Conservation (phyloP, 306 rosid species). For the Lithocarpus polystachyus region DNA sequence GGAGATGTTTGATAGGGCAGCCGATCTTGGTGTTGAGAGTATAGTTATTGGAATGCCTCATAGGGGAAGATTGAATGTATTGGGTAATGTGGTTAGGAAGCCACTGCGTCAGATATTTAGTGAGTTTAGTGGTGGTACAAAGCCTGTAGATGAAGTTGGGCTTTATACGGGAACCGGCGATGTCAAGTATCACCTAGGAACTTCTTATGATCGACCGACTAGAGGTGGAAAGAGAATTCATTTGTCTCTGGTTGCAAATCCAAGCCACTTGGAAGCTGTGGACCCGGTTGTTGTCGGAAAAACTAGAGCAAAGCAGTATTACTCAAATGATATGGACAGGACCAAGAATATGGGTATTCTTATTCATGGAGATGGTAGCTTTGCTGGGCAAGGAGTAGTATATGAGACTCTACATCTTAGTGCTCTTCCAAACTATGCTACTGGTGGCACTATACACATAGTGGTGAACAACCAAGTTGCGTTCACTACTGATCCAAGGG, state of each 20-base stretch:
- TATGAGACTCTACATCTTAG: constrained; percentile 94
- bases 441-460: constrained; percentile 94
- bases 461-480: constrained; percentile 96
- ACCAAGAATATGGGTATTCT: constrained; percentile 79
- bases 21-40: constrained; percentile 98
- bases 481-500: constrained; percentile 83
- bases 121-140: constrained; percentile 79
- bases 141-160: constrained; percentile 85
- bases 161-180: constrained; percentile 96
- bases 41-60: constrained; percentile 96
- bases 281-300: constrained; percentile 89
- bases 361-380: constrained; percentile 98
- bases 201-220: constrained; percentile 91
- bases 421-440: constrained; percentile 87
- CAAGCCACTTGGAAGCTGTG: constrained; percentile 98
- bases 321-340: constrained; percentile 65
- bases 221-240: constrained; percentile 85
- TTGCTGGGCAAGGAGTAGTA: constrained; percentile 98
- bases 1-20: constrained; percentile 88
- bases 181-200: constrained; percentile 92
- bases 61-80: constrained; percentile 77
- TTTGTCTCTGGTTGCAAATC: constrained; percentile 88
- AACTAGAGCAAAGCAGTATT: constrained; percentile 93
- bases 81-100: constrained; percentile 91
- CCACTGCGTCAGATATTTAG: constrained; percentile 89